Percentiles rank a stretch among this genome's conserved stretches.
These are phyloP conservation scores for Sequoia sempervirens DNA, from an alignment of 75 land plant genomes.

Conservation along the genomic window DNA sequence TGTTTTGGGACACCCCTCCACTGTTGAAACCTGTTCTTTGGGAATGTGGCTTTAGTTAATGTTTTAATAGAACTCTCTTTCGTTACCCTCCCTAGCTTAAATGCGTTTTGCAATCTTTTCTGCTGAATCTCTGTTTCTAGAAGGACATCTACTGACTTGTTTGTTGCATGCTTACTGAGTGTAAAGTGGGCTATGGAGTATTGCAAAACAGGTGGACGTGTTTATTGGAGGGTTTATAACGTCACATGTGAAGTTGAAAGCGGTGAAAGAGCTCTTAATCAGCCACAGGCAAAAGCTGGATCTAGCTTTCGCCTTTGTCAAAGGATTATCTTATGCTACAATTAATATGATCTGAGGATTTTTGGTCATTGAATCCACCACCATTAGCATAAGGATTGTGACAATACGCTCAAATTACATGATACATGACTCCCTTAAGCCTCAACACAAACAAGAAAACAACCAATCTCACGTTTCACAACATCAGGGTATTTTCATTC, in stretches of 20 bases:
- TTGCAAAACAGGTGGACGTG: neutral
- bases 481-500: neutral
- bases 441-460: neutral
- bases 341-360: neutral
- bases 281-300: neutral
- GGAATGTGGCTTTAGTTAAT: neutral
- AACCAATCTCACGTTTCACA: neutral
- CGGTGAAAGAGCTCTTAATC: too few relatives aligned
- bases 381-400: too few relatives aligned
- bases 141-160: neutral
- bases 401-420: too few relatives aligned
- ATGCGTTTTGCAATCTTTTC: neutral
- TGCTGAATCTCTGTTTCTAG: neutral
- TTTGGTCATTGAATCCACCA: too few relatives aligned
- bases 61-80: neutral
- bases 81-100: neutral
- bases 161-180: neutral
- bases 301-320: neutral
- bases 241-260: too few relatives aligned
- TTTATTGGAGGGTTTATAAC: neutral
- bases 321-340: neutral
- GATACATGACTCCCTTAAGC: neutral
- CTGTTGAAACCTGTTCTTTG: neutral
- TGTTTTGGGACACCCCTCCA: neutral
- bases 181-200: neutral